Conservation (phyloP, 108 stramenopile species). For the Schizochytrium sp. region DNA sequence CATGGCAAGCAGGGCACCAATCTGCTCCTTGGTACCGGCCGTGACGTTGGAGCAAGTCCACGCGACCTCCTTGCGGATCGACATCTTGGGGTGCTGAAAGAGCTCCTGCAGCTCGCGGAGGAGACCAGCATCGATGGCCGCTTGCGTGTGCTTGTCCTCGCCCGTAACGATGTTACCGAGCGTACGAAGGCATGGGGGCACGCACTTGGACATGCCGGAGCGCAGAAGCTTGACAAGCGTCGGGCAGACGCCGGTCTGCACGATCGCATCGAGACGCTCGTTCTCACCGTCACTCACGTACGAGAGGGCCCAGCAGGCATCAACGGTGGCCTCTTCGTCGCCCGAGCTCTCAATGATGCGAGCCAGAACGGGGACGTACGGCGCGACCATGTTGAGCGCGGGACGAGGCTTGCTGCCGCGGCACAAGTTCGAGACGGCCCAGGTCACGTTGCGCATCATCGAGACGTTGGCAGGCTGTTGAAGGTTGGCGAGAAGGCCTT, state of each 20-base stretch:
- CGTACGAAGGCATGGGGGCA: constrained; percentile 72
- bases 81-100: constrained; percentile 41
- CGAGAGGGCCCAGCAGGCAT: not conserved
- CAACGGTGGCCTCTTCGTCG: constrained; percentile 20
- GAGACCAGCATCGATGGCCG: constrained; percentile 66
- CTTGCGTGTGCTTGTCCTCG: constrained; percentile 71
- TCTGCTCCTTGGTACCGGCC: constrained; percentile 71
- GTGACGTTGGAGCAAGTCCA: constrained; percentile 86
- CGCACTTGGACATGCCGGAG: constrained; percentile 21
- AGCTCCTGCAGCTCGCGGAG: constrained; percentile 28
- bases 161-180: constrained; percentile 89
- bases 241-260: constrained; percentile 42
- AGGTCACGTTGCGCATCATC: constrained; percentile 67
- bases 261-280: constrained; percentile 61
- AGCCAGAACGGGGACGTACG: constrained; percentile 53
- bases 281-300: constrained; percentile 37
- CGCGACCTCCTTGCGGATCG: constrained; percentile 74
- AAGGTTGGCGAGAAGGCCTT: constrained; percentile 63
- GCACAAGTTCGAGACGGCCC: constrained; percentile 86
- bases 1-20: constrained; percentile 37
- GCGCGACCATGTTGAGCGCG: constrained; percentile 31
- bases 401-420: constrained; percentile 77
- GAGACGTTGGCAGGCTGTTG: constrained; percentile 54
- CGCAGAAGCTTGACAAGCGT: constrained; percentile 52
- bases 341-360: constrained; percentile 22